A percentile compares a stretch with the other conserved stretches of the same genome.
phyloP scores from a whole-genome alignment of 2,329 filamentous ascomycete genomes.

The Pseudogymnoascus sp. region DNA sequence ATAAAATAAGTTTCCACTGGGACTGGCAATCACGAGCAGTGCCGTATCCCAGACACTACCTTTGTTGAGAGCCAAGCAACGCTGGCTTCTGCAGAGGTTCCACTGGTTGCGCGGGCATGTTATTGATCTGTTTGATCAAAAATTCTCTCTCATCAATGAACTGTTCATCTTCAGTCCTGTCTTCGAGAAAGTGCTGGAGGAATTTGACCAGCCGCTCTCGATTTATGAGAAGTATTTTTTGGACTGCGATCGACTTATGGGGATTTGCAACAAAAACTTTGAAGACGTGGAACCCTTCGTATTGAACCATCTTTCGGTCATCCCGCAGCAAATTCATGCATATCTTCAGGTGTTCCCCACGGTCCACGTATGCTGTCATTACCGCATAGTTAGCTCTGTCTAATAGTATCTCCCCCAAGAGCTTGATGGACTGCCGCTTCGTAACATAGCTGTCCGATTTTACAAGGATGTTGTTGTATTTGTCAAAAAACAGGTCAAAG shows the following conservation, averaged over 20 bases:
- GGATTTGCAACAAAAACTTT: conserved; percentile 99
- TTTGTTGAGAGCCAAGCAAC: conserved; percentile 22
- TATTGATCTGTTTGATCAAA: conserved; percentile 84
- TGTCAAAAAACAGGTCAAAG: conserved; percentile 86
- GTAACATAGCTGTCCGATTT: conserved; percentile 96
- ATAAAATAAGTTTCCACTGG: not conserved
- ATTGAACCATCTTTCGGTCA: conserved; percentile 97
- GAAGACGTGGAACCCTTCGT: conserved; percentile 98
- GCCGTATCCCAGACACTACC: conserved; percentile 13
- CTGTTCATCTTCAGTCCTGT: conserved; percentile 93
- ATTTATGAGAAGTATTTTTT: conserved; percentile 94
- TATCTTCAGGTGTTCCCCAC: conserved; percentile 91
- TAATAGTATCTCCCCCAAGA: conserved; percentile 87
- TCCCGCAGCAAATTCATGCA: conserved; percentile 96
- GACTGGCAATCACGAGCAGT: not conserved
- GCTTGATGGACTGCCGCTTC: conserved; percentile 94
- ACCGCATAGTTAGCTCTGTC: conserved; percentile 95
- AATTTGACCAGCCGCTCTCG: conserved; percentile 84
- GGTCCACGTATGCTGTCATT: conserved; percentile 95
- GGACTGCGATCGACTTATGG: conserved; percentile 92
- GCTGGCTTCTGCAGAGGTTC: conserved; percentile 30
- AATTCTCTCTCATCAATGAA: conserved; percentile 98
- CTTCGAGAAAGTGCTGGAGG: conserved; percentile 83
- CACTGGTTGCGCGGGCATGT: conserved; percentile 52
- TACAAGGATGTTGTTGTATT: conserved; percentile 80